Base-by-base conservation (phyloP, 495 filamentous ascomycete species). In the Aspergillus egyptiacus region DNA sequence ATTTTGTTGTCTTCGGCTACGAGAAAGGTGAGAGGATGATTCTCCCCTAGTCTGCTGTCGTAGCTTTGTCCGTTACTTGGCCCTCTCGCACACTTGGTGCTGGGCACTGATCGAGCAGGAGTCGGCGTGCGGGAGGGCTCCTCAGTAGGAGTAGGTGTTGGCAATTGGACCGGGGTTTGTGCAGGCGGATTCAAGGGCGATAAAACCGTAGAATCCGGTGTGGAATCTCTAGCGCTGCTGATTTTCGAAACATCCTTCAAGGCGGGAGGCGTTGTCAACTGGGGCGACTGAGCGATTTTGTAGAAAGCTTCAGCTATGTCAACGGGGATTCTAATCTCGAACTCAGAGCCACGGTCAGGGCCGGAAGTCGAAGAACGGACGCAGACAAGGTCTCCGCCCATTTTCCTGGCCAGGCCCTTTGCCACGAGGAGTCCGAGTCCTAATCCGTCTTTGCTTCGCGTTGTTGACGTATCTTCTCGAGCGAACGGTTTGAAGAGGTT, bases 1-100 rank as follows among this genome's bases (percentile, higher is more conserved):
- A 89, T 85, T 30, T 74, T 75, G 67, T 90, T 91, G 66, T 91
- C 86, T 67, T 91, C 86, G 13, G 82, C 87, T 6, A 91, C 81
- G 5, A 90, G 75, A 53, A 86, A 84, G 13, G 77, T 84, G 10
- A 90, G 68, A 2, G 84, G 84, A 53, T 78, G 69, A 50, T 77
- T 78, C 36, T 69, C 65, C 6, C 78, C 81, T 10, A 86, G 75
- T 7, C 63, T 66, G 35, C 63, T 66, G 41, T 72, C 69, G 45
- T 67, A 64, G 2, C 51, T 49, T 41, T 68, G 58, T 6, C 60
- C 50, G 19, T 55, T 62, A 5, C 65, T 62, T 3, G 59, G 49
- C 6, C 51, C 30, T 25, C 46, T 60, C 17, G 52, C 46, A 24
- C 48, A 14, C 25, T 53, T 63, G 5, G 46, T 17, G 23, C 43